Percentiles rank a stretch among this genome's conserved stretches.
These are phyloP conservation scores for Rhipidocladum racemiflorum DNA, from an alignment of 176 grass and related monocot species.

Conservation along the genomic window DNA sequence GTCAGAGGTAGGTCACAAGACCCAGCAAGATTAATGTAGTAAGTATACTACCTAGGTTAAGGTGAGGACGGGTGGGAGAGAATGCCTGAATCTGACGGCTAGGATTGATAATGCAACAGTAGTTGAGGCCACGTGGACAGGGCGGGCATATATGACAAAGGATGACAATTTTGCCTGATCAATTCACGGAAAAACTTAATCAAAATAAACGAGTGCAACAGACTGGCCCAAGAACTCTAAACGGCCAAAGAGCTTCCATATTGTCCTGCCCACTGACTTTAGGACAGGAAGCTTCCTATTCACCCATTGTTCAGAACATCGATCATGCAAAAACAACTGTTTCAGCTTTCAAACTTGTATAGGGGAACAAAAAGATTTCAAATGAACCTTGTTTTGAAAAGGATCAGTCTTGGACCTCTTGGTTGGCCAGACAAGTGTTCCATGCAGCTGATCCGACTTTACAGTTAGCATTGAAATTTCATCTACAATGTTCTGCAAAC, in stretches of 20 bases:
- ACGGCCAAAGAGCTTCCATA: neutral
- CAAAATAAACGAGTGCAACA: neutral
- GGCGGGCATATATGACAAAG: neutral
- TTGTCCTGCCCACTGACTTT: neutral
- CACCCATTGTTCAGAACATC: neutral
- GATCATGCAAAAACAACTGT: neutral
- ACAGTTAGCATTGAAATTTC: neutral
- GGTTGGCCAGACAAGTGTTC: conserved; percentile 3
- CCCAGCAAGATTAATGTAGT: neutral
- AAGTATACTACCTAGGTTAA: neutral
- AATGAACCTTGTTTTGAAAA: neutral
- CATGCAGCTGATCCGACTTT: conserved; percentile 9
- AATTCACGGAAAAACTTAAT: neutral
- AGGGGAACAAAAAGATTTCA: neutral
- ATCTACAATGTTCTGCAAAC: neutral
- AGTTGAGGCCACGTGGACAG: too few species aligned
- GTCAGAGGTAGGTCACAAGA: neutral
- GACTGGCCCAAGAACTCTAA: neutral
- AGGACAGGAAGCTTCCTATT: neutral
- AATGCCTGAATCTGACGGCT: neutral
- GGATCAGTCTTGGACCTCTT: neutral
- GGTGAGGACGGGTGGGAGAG: too few species aligned
- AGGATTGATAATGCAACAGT: neutral
- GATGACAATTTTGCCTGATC: neutral
- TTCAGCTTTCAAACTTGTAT: neutral